Base-by-base conservation (phyloP, 129 eudicot species). In the Lactuca saligna region DNA sequence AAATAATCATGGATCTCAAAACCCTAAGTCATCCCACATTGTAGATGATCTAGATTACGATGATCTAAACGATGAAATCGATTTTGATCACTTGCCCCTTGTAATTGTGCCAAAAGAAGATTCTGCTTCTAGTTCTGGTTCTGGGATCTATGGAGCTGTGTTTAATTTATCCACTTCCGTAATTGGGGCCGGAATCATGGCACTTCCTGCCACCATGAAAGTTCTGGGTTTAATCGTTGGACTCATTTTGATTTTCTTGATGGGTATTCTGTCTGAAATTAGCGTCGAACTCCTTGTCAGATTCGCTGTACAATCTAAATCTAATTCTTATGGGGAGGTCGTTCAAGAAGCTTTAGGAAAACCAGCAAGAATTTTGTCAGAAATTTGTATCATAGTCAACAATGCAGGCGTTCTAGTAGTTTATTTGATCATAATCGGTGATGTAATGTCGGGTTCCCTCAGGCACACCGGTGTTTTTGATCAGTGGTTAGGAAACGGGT, bases 131-230 rank as follows among this genome's bases (percentile, higher is more conserved):
- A 86, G 91, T 39, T 59, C 90, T 9, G 87, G 81, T 56, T 89
- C 97, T 11, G 89, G 91, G 54, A 64, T 89, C 15, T 84, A 81
- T 61, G 86, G 99, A 17, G 99, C 99, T 15, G 97, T 94, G 37
- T 94, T 89, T 68, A 94, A 94, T 67, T 87, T 94, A 60, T 82
- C 99, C 8, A 94, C 99, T 4, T 79, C 97, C 10, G 81, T 94
- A 20, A 84, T 94, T 69, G 99, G 99, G 57, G 99, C 99, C 20
- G 99, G 99, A 57, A 90, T 94, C 55, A 94, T 94, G 99, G 99
- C 99, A 16, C 79, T 94, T 68, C 99, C 99, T 8, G 99, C 99
- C 25, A 85, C 99, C 44, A 94, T 94, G 99, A 89, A 87, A 57
- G 97, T 94, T 69, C 63, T 94, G 60, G 99, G 99, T 3, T 68